Conservation (phyloP, 495 filamentous ascomycete species). For the Daldinia concentrica region DNA sequence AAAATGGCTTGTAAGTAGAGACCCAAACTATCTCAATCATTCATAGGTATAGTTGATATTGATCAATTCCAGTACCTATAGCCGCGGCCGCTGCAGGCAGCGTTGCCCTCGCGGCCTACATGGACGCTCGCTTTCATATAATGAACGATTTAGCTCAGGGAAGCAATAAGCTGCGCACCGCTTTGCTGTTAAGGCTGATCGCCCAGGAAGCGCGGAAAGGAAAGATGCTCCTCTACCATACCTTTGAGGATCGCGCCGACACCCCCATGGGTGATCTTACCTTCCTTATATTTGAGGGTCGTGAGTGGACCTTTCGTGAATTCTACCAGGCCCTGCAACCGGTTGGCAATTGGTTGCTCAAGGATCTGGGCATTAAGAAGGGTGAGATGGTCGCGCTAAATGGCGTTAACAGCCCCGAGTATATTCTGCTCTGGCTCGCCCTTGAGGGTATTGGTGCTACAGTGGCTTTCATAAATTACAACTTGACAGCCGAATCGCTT, state of each 20-base stretch:
- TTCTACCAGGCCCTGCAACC: constrained; percentile 45
- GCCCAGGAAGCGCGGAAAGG: constrained; percentile 21
- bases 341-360: constrained; percentile 52
- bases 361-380: constrained; percentile 50
- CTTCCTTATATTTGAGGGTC: constrained; percentile 52
- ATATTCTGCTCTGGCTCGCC: constrained; percentile 56
- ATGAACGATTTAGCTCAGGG: constrained; percentile 42
- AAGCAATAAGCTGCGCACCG: constrained; percentile 9
- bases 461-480: constrained; percentile 55
- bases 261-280: constrained; percentile 35
- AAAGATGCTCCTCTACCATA: constrained; percentile 43
- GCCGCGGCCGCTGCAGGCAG: constrained; percentile 29
- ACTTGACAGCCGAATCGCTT: constrained; percentile 47
- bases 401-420: constrained; percentile 51
- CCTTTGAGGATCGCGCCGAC: constrained; percentile 47
- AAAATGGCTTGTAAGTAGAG: constrained; percentile 31
- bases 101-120: constrained; percentile 29
- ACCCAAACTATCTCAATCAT: not conserved
- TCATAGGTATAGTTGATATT: not conserved
- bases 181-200: constrained; percentile 20
- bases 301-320: constrained; percentile 48
- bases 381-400: constrained; percentile 52
- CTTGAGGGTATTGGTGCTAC: constrained; percentile 58
- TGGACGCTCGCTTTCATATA: constrained; percentile 42
- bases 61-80: constrained; percentile 13